Base-by-base conservation (phyloP, 2,329 filamentous ascomycete genomes). In the Talaromyces funiculosus region DNA sequence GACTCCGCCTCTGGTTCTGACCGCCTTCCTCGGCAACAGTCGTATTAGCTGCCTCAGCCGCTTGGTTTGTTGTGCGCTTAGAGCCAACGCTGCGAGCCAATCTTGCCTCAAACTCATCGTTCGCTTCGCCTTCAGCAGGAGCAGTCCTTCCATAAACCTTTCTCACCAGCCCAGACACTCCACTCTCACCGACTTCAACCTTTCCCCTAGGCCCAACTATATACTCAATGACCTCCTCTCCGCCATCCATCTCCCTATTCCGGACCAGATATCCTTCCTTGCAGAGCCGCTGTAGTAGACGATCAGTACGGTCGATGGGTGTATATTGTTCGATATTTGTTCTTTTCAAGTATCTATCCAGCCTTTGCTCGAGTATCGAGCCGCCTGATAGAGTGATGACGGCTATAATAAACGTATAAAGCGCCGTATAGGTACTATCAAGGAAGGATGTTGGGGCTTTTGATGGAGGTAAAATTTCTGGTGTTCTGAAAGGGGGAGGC, bases 201-300 rank as follows among this genome's bases (percentile, higher is more conserved):
- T 89, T 94, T 5, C 90, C 93, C 22, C 94, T 83, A 5, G 91
- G 88, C 0, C 94, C 94, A 14, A 97, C 84, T 60, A 89, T 84
- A 82, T 90, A 99, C 53, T 90, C 92, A 7, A 91, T 81, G 2
- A 84, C 81, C 64, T 93, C 87, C 38, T 96, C 90, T 26, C 89
- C 90, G 1, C 85, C 86, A 67, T 76, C 75, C 64, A 72, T 83
- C 66, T 97, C 92, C 20, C 86, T 82, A 54, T 87, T 82, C 64
- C 85, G 89, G 37, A 92, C 81, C 2, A 99, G 78, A 70, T 99
- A 99, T 0, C 89, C 90, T 58, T 97, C 92, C 64, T 84, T 87
- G 64, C 87, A 83, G 79, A 97, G 87, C 56, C 84, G 84, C 66
- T 87, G 84, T 12, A 97, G 77, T 3, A 93, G 78, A 57, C 85